A percentile compares a stretch with the other conserved stretches of the same genome.
Evolutionary conservation across 1,139 yeast species (phyloP).

Genomic region (Taiozyma sp.): DNA sequence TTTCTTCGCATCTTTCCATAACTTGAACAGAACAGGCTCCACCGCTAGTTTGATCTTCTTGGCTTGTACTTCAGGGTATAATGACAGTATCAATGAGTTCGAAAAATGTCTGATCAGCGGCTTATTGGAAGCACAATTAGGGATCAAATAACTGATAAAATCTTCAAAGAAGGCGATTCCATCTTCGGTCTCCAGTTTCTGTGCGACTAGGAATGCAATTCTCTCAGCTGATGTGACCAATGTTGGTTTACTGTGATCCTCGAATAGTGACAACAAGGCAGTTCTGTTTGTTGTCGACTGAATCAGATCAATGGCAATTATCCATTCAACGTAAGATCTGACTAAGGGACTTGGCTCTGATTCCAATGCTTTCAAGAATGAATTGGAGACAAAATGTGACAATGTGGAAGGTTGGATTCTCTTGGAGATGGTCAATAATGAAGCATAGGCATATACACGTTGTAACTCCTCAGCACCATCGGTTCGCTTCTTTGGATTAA

Average conservation of each 20-base stretch:
- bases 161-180: slow-evolving; percentile 23
- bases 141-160: slow-evolving; percentile 38
- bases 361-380: slow-evolving; percentile 32
- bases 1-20: slow-evolving; percentile 29
- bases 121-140: slow-evolving; percentile 79
- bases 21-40: slow-evolving; percentile 22
- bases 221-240: slow-evolving; percentile 59
- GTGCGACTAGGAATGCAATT: slow-evolving; percentile 48
- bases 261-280: slow-evolving; percentile 20
- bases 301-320: slow-evolving; percentile 41
- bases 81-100: slow-evolving; percentile 65
- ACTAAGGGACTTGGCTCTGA: slow-evolving; percentile 74
- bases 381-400: slow-evolving; percentile 18
- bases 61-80: slow-evolving; percentile 31
- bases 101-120: slow-evolving; percentile 83
- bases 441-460: slow-evolving; percentile 53
- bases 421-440: slow-evolving; percentile 39
- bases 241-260: slow-evolving; percentile 42
- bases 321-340: slow-evolving; percentile 78
- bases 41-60: slow-evolving; percentile 17
- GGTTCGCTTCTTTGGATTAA: slow-evolving; percentile 46
- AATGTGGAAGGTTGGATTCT: slow-evolving; percentile 17
- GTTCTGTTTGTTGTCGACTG: slow-evolving; percentile 27
- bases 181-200: slow-evolving; percentile 31
- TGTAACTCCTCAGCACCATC: slow-evolving; percentile 70